Conservation (phyloP, 108 stramenopile species). For the Cafeteria roenbergensis region DNA sequence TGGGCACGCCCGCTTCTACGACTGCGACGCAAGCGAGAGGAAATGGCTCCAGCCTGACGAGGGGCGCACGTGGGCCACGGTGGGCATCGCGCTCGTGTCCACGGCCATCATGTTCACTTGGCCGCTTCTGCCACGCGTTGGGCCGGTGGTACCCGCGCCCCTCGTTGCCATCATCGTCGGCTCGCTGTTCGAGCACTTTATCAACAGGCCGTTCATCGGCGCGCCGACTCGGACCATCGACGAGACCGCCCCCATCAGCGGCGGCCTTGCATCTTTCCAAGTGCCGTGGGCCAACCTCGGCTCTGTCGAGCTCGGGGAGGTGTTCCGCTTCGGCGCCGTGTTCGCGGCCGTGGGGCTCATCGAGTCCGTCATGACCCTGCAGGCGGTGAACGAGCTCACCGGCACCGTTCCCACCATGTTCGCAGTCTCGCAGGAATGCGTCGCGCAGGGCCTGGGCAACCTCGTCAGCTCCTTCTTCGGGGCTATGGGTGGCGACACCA, state of each 20-base stretch:
- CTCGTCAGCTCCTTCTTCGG: constrained; percentile 34
- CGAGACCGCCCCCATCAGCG: constrained; percentile 18
- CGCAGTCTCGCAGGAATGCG: constrained; percentile 43
- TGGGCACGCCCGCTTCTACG: too few species aligned
- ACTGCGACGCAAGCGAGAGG: too few species aligned
- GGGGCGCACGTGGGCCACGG: too few species aligned
- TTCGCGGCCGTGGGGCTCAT: constrained; percentile 42
- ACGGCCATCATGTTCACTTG: too few species aligned
- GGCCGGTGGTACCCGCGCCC: too few species aligned
- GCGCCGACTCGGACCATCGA: constrained; percentile 38
- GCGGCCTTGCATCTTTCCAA: not conserved
- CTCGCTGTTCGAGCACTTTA: constrained; percentile 35
- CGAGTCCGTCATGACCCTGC: constrained; percentile 45
- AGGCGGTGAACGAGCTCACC: constrained; percentile 47
- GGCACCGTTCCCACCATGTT: constrained; percentile 37
- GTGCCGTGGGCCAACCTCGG: not conserved
- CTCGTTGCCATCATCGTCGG: too few species aligned
- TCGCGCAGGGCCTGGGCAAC: constrained; percentile 48
- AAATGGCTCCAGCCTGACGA: too few species aligned
- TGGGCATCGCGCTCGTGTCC: too few species aligned
- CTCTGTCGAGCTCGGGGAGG: constrained; percentile 4
- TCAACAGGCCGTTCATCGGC: constrained; percentile 33
- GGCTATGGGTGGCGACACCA: constrained; percentile 52
- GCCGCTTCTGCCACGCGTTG: too few species aligned
- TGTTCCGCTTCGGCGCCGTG: constrained; percentile 31